Percentiles rank a stretch among this genome's conserved stretches.
These are phyloP conservation scores for Xylaria hypoxylon DNA, from an alignment of 2,329 filamentous ascomycete genomes.

Conservation along the genomic window DNA sequence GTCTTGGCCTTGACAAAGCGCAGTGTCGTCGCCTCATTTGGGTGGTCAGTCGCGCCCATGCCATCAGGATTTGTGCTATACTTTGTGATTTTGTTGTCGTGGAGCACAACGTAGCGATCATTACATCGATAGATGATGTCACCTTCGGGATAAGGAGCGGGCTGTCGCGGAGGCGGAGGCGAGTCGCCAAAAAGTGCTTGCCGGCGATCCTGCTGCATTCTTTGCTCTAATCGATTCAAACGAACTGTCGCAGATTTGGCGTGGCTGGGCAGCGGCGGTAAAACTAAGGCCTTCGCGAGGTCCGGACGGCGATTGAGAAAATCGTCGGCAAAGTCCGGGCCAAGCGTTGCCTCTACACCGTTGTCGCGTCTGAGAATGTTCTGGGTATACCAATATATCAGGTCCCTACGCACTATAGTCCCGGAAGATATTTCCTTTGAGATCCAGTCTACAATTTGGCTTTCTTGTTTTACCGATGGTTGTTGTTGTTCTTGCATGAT, in stretches of 20 bases:
- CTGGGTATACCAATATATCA: conserved; percentile 21
- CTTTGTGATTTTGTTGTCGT: conserved; percentile 27
- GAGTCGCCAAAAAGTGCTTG: conserved; percentile 22
- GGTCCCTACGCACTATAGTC: conserved; percentile 22
- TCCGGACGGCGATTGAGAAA: conserved; percentile 17
- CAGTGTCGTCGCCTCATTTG: conserved; percentile 24
- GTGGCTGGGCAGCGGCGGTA: conserved; percentile 18
- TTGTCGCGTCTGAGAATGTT: conserved; percentile 18
- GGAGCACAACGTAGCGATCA: conserved; percentile 20
- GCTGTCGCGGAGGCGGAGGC: conserved; percentile 25
- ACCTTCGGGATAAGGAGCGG: conserved; percentile 24
- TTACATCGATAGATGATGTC: conserved; percentile 17
- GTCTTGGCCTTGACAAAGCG: conserved; percentile 25
- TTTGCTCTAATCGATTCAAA: conserved; percentile 23
- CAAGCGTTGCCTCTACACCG: conserved; percentile 11
- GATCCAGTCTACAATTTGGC: conserved; percentile 22
- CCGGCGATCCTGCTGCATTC: conserved; percentile 16
- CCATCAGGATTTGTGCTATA: conserved; percentile 22
- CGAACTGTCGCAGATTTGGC: not conserved
- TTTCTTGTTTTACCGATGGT: conserved; percentile 15
- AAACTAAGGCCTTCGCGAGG: conserved; percentile 4
- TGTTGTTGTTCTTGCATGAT: conserved; percentile 6
- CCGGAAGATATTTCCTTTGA: conserved; percentile 18
- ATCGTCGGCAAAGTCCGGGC: conserved; percentile 7
- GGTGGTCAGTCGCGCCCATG: conserved; percentile 22